Evolutionary conservation across 1,284 basidiomycete genomes (phyloP), one percentile per base, ranked within the genome.

Genomic region (Ceratobasidium sp.): DNA sequence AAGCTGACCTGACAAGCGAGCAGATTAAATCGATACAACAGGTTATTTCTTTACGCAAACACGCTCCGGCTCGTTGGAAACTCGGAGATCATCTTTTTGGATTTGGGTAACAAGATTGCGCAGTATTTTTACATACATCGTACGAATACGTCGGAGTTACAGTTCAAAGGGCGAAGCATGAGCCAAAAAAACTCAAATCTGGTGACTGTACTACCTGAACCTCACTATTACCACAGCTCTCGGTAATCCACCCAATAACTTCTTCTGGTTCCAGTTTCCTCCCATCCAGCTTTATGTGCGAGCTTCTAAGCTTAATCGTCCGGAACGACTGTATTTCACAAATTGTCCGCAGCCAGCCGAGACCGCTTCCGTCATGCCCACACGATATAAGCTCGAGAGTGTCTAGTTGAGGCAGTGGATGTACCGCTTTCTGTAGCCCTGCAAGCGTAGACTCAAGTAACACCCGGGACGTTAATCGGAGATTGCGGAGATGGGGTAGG

Each of bases 341-440:
- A 15, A 51, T 51, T 20, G 49, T 20, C n/a, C n/a, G 49, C n/a
- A 20, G 49, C 49, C 49, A 15, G 12, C 12, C 15, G 5, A 6
- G 49, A 51, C 12, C n/a, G 49, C 49, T 18, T 51, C 15, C 49
- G 49, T 51, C 49, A 20, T 51, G 49, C 15, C 7, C 33, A 40
- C 60, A 63, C 9, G 60, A 63, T 12, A 40, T 5, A 23, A 72
- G 18, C 33, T 72, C 69, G 49, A 72, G 23, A n/a, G 69, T 60
- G 44, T 72, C 55, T 13, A 72, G 33, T 5, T 9, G 33, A 26
- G 69, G 69, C 23, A 72, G 12, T 12, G 42, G 55, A 5, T 33
- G 23, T 15, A 55, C 13, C 40, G 28, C 40, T 23, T 72, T 39
- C 9, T 26, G 28, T 40, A 72, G 26, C n/a, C 69, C 55, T 9